Conservation (phyloP, 805 yeast species). For the Candida boleticola region DNA sequence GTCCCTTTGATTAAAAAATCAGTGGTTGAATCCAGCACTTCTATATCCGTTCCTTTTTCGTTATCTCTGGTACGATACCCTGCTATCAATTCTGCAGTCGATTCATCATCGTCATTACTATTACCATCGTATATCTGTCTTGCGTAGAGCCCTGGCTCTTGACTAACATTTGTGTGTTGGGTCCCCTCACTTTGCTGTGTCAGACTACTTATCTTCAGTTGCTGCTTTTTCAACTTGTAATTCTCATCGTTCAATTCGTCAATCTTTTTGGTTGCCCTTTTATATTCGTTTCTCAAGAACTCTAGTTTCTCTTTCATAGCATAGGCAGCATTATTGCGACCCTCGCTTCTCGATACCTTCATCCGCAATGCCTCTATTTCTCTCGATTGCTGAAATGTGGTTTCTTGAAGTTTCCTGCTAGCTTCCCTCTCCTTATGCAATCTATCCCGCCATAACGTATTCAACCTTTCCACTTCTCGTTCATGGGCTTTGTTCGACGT, state of each 20-base stretch:
- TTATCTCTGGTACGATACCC: background rate
- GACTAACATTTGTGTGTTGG: background rate
- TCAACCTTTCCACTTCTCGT: conserved; percentile 1
- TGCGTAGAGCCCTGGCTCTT: background rate
- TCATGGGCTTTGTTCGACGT: conserved; percentile 2
- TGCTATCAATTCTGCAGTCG: conserved; percentile 2
- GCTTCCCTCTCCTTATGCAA: background rate
- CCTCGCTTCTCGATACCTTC: background rate
- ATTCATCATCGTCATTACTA: background rate
- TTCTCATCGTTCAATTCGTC: conserved; percentile 2
- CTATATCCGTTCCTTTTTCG: background rate
- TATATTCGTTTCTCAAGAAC: conserved; percentile 2
- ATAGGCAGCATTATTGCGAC: background rate
- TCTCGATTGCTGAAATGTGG: background rate
- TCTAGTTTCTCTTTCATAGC: conserved; percentile 1
- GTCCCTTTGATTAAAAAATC: conserved; percentile 2
- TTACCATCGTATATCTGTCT: background rate
- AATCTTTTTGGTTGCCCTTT: background rate
- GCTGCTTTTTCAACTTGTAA: background rate
- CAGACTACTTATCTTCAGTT: background rate
- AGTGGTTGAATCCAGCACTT: conserved; percentile 8
- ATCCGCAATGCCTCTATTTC: background rate
- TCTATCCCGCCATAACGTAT: background rate
- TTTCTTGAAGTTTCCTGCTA: background rate
- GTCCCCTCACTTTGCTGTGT: background rate